Evolutionary conservation across 805 yeast genomes (phyloP).

Genomic region (Candida sonorensis): DNA sequence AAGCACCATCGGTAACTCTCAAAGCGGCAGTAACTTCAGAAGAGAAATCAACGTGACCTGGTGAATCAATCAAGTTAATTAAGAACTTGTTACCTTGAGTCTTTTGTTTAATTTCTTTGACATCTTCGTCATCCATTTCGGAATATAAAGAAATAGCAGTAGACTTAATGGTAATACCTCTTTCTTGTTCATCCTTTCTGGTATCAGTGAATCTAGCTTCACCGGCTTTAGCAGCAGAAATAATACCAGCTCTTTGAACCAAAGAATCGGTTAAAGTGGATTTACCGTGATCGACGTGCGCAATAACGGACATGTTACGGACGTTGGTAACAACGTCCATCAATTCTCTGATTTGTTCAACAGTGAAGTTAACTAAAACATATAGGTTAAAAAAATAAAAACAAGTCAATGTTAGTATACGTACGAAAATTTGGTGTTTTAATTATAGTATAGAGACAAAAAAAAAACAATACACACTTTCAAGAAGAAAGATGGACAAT

Average conservation of each 20-base stretch:
- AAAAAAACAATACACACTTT: too few relatives aligned
- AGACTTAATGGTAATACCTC: conserved; percentile 99
- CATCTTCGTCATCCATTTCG: conserved; percentile 79
- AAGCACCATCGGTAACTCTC: conserved; percentile 99
- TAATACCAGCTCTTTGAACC: conserved; percentile 99
- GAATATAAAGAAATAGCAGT: conserved; percentile 97
- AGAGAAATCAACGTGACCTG: conserved; percentile 99
- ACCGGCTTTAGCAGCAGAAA: conserved; percentile 99
- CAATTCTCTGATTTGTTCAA: conserved; percentile 93
- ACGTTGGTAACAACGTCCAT: conserved; percentile 99
- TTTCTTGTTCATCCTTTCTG: conserved; percentile 99
- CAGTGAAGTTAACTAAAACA: conserved; percentile 48
- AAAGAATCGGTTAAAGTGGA: conserved; percentile 98
- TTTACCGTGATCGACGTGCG: conserved; percentile 99
- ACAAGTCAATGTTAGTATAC: neutral
- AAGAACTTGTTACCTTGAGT: conserved; percentile 91
- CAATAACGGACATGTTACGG: conserved; percentile 99
- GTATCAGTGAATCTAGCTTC: conserved; percentile 99
- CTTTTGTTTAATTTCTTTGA: conserved; percentile 85
- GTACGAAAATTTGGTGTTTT: too few relatives aligned
- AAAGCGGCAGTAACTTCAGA: conserved; percentile 99
- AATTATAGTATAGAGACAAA: too few relatives aligned
- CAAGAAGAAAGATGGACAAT: too few relatives aligned
- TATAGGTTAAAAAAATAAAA: conserved; percentile 1
- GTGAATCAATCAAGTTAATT: conserved; percentile 97